Evolutionary conservation across 306 rosid species (phyloP), one percentile per base, ranked within the genome.

Genomic region (Coriaria nepalensis): DNA sequence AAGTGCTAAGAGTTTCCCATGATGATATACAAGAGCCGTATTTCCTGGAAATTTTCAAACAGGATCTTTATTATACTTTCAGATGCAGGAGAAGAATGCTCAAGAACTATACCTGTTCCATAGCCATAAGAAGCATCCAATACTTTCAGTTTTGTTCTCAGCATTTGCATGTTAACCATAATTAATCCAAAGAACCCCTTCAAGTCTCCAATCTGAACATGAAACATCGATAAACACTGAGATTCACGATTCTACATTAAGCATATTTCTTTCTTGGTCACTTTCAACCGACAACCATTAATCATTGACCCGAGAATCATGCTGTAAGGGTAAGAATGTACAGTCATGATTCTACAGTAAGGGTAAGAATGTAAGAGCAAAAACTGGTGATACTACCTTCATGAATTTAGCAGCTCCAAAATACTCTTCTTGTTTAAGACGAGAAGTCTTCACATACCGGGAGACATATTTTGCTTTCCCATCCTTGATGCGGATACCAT

Each of bases 401-500:
- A 81, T 75, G 65, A 90, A 90, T 68, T 84, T 81, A 56, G 97
- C n/a, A 44, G 73, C 79, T 62, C 85, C 82, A 63, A 90, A 90
- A 67, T 61, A 67, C 58, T 77, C 94, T 77, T 90, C 94, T 71
- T 90, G 97, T 76, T 73, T 90, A 57, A 90, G 67, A 47, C 90
- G 86, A 8, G 97, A 84, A 37, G 97, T 84, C 68, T 45, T 69
- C 37, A 90, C 83, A 49, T 62, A 90, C 33, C 92, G 97, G 43
- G 97, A 84, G 49, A 81, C 95, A 65, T 84, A 81, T 35, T 81
- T 37, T 34, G 94, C 95, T 71, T 79, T 90, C 51, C 97, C 97
- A 68, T 90, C 82, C 73, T 84, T 84, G 73, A 90, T 81, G 38
- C 92, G 93, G 74, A 90, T 41, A 56, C 97, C 97, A 67, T 90